These are phyloP conservation scores for Vitis rotundifolia DNA, from an alignment of 164 flowering plant species.

Conservation along the genomic window DNA sequence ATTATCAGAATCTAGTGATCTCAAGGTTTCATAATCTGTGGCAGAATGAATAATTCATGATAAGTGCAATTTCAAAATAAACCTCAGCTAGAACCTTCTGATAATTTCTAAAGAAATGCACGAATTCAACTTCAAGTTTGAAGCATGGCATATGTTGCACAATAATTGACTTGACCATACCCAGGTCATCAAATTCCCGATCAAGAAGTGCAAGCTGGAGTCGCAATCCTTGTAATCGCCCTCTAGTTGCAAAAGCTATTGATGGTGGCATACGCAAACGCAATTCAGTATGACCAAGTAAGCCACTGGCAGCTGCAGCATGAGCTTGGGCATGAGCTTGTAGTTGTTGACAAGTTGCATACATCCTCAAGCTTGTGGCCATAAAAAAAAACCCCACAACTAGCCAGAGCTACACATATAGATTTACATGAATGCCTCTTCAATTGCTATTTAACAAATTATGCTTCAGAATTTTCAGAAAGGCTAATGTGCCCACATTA, in stretches of 20 bases:
- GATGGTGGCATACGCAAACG: conserved; percentile 90
- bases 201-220: conserved; percentile 99
- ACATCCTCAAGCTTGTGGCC: conserved; percentile 93
- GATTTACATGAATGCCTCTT: conserved; percentile 2
- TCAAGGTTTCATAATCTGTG: conserved; percentile 89
- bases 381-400: conserved; percentile 85
- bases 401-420: conserved; percentile 73
- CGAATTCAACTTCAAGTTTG: no score
- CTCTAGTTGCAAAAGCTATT: conserved; percentile 88
- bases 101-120: background rate
- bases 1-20: conserved; percentile 71
- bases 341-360: conserved; percentile 95
- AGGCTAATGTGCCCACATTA: background rate
- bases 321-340: conserved; percentile 96
- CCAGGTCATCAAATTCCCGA: conserved; percentile 95
- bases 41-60: background rate
- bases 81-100: no score
- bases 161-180: conserved; percentile 29
- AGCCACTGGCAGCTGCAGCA: conserved; percentile 82
- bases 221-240: conserved; percentile 86
- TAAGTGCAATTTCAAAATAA: background rate
- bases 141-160: no score
- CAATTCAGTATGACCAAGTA: conserved; percentile 88
- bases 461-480: conserved; percentile 7
- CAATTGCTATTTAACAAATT: background rate